Base-by-base conservation (phyloP, 345 rosid genomes). In the Lumnitzera littorea region DNA sequence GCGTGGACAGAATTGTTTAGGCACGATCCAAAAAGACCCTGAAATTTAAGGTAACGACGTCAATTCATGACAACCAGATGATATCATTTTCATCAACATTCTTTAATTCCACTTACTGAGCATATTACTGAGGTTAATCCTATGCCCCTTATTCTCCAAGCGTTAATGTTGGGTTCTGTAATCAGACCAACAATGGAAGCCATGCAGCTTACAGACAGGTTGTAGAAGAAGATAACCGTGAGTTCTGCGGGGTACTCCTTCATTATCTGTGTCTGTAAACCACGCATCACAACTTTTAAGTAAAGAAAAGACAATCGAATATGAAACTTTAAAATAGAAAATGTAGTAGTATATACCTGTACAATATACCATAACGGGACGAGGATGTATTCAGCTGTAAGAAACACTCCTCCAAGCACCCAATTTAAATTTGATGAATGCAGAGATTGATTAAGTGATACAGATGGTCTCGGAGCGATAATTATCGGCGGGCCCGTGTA, bases 351-450 rank as follows among this genome's bases (percentile, higher is more conserved):
- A 17, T 15, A 4, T 72, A 91, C 98, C 97, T 84, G 90, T 72
- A 92, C 87, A 67, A 92, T 87, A 80, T 85, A 85, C 97, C 96
- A 87, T 6, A 92, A 58, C 4, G 98, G 89, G 62, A 82, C 65
- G 7, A 86, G 70, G 20, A 85, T 68, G 49, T 92, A 87, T 68
- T 85, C 91, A 1, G 76, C 87, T 0, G 89, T 58, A 46, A 92
- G 91, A 24, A 85, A 82, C 58, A 78, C 55, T 0, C 91, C 96
- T 9, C 98, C 98, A 48, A 85, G 53, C 20, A 84, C 70, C 98
- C 97, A 92, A 50, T 80, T 74, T 13, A 78, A 57, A 23, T 72
- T 59, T 2, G 91, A 53, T 0, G 92, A 79, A 31, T 62, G 79
- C 23, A 79, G 71, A 62, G 73, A 54, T 41, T 56, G 72, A 46